Percentiles rank a stretch among this genome's conserved stretches.
Conservation (phyloP, 1,284 basidiomycete species). For the Inonotus obliquus region DNA sequence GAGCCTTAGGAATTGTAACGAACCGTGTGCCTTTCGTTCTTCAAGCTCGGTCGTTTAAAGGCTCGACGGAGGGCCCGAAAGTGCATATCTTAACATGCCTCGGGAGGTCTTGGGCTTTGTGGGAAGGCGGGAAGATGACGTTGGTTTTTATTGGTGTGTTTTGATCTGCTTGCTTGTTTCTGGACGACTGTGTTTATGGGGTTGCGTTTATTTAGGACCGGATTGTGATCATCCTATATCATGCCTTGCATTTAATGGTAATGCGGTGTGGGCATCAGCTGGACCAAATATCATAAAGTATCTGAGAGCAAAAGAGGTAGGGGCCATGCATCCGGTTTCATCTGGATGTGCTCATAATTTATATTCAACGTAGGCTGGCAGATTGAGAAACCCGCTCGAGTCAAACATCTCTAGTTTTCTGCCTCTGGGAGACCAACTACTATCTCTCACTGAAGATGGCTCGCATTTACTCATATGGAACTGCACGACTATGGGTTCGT, state of each 20-base stretch:
- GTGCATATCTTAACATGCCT: slow-evolving; percentile 86
- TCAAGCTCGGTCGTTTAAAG: slow-evolving; percentile 84
- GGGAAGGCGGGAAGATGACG: slow-evolving; percentile 93
- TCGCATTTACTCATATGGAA: slow-evolving; percentile 82
- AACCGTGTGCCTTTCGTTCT: slow-evolving; percentile 89
- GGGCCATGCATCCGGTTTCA: slow-evolving; percentile 17
- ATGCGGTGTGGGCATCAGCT: slow-evolving; percentile 80
- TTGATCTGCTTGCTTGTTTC: not conserved
- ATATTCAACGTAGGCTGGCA: slow-evolving; percentile 37
- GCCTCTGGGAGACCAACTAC: slow-evolving; percentile 76
- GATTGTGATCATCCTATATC: slow-evolving; percentile 73
- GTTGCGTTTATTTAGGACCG: slow-evolving; percentile 51
- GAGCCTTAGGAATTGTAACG: slow-evolving; percentile 89
- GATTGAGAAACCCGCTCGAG: slow-evolving; percentile 59
- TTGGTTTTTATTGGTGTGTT: slow-evolving; percentile 87
- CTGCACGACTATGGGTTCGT: slow-evolving; percentile 51
- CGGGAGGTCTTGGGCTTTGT: slow-evolving; percentile 91
- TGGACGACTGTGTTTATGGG: not conserved
- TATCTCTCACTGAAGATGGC: slow-evolving; percentile 81
- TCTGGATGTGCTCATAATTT: slow-evolving; percentile 14
- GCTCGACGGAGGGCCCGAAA: slow-evolving; percentile 76
- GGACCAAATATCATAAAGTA: slow-evolving; percentile 76
- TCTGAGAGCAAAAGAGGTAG: slow-evolving; percentile 81
- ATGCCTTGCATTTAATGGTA: slow-evolving; percentile 78
- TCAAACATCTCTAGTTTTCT: slow-evolving; percentile 56